Base-by-base conservation (phyloP, 1,139 yeast genomes). In the Pichia sp. region DNA sequence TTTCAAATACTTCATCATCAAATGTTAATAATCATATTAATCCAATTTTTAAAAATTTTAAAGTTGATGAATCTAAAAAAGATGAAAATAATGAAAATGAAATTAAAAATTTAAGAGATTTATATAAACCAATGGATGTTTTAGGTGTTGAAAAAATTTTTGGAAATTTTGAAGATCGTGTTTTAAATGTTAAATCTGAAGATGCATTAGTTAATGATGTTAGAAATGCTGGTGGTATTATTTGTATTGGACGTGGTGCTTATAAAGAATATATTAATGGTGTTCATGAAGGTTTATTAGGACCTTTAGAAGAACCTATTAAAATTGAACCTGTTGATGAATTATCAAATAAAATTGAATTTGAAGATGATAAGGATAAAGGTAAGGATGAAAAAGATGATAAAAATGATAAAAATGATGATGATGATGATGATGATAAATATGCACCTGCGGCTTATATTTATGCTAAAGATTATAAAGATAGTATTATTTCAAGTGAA, bases 201-300 rank as follows among this genome's bases (percentile, higher is more conserved):
- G 87, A 81, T 57, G 64, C 73, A 0, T 38, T 59, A 20, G 62
- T 59, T 12, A 51, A 52, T 25, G 68, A 70, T 50, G 72, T 72
- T 7, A 58, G 62, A 9, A 63, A 69, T 28, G 76, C 82, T 8
- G 97, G 97, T 23, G 98, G 98, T 41, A 82, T 89, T 12, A 75
- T 94, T 25, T 87, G 97, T 62, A 69, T 94, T 30, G 99, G 99
- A 3, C 74, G 99, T 61, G 98, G 98, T 47, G 92, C 97, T 0
- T 92, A 78, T 64, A 92, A 90, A 63, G 99, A 94, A 68, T 94
- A 87, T 60, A 64, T 94, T 46, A 75, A 78, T 42, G 99, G 98
- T 7, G 63, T 94, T 9, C 97, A 92, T 58, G 98, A 94, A 66
- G 99, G 98, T 8, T 73, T 94, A 60, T 67, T 94, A 42, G 98